Evolutionary conservation across 768 basidiomycete species (phyloP), one percentile per base, ranked within the genome.

Genomic region (Krasilnikovozyma curviuscula): DNA sequence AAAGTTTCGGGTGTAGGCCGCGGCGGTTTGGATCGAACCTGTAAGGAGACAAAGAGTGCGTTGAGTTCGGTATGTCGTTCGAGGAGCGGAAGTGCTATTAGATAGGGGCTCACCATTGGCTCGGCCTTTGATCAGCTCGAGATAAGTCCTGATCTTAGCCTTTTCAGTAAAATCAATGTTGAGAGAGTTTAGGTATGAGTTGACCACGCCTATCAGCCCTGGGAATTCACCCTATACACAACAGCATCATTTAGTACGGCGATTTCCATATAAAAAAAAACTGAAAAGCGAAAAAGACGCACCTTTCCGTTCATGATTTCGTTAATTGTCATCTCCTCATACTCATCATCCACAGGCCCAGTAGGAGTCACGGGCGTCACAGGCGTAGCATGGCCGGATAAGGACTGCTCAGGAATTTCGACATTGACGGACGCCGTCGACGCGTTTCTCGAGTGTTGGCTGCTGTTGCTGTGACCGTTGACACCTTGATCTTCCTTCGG

Each of bases 241-340:
- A n/a, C n/a, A n/a, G n/a, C n/a, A n/a, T n/a, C n/a, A n/a, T n/a
- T n/a, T n/a, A n/a, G n/a, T n/a, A 7, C 8, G 37, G 37, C 37
- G 37, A 7, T 7, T 18, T 18, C 7, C n/a, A 23, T 23, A 18
- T 39, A 18, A 18, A 18, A n/a, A 39, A 39, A 39, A 7, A 39
- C 25, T 7, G 14, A 12, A 3, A 18, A 30, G 24, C 12, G 43
- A 25, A 23, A n/a, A 19, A 29, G 28, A 23, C 67, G 43, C 51
- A 79, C 81, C 73, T 83, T 82, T n/a, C 93, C 93, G 56, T 81
- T 84, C 65, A 98, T 79, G 43, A 97, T 83, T 66, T 95, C 85
- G 52, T 83, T 69, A 63, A 95, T 73, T 0, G 81, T 75, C 79
- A 91, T 88, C 61, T 91, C 84, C 57, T 78, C 83, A 54, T 84